Percentiles rank a stretch among this genome's conserved stretches.
Evolutionary conservation across 2,329 filamentous ascomycete species (phyloP).

Genomic region (Claviceps sorghi): DNA sequence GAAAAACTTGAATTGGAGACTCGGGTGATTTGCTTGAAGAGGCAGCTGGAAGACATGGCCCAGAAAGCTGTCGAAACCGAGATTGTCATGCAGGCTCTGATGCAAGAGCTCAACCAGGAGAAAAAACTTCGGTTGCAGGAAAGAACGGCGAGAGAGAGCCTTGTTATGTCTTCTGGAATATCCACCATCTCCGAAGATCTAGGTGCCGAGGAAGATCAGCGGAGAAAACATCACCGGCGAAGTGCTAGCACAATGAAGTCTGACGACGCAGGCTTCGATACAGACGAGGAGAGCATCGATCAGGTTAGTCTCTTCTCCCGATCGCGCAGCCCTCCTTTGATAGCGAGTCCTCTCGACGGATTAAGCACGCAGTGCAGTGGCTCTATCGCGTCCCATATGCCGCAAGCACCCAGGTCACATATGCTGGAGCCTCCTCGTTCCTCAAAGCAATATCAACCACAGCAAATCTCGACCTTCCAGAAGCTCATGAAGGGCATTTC

Average conservation of each 20-base stretch:
- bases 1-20: constrained; percentile 42
- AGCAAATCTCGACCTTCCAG: constrained; percentile 23
- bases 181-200: constrained; percentile 37
- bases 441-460: constrained; percentile 22
- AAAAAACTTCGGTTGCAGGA: constrained; percentile 30
- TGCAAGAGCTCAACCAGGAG: constrained; percentile 37
- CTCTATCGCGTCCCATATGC: constrained; percentile 2
- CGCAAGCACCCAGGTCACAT: constrained; percentile 11
- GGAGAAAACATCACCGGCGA: constrained; percentile 26
- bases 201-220: constrained; percentile 36
- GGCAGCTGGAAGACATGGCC: constrained; percentile 47
- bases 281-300: constrained; percentile 36
- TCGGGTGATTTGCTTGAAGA: constrained; percentile 37
- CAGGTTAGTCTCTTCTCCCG: constrained; percentile 46
- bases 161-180: constrained; percentile 19
- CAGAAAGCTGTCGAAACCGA: constrained; percentile 39
- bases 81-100: constrained; percentile 31
- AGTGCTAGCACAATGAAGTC: constrained; percentile 30
- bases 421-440: constrained; percentile 13
- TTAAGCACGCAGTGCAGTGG: neutral
- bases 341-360: constrained; percentile 13
- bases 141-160: constrained; percentile 15
- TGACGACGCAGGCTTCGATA: constrained; percentile 29
- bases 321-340: constrained; percentile 40
- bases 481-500: constrained; percentile 29